Evolutionary conservation across 805 yeast genomes (phyloP).

Genomic region (Hyphopichia homilentoma): DNA sequence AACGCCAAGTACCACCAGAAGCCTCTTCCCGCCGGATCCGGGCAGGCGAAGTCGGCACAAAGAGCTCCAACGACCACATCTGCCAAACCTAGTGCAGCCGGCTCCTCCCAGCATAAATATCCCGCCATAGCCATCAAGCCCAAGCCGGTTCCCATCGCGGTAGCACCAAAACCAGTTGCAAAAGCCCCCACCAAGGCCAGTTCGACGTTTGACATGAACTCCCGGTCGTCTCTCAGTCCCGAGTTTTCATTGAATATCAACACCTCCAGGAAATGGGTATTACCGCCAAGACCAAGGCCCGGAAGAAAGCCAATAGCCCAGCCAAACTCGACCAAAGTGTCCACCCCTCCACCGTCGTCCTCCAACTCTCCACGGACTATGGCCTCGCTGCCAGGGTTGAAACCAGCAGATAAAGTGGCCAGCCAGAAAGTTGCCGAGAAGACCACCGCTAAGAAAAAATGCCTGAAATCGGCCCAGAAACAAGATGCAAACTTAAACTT

Average conservation of each 20-base stretch:
- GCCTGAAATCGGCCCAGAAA: no score
- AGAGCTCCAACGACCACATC: no score
- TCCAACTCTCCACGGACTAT: background rate
- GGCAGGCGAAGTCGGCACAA: no score
- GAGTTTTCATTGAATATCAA: constrained; percentile 26
- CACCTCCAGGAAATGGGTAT: constrained; percentile 37
- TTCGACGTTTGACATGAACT: constrained; percentile 15
- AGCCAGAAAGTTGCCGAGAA: constrained; percentile 3
- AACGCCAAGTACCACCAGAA: no score
- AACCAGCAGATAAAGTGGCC: background rate
- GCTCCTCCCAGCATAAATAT: no score
- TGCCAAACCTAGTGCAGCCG: no score
- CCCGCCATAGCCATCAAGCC: constrained; percentile 40
- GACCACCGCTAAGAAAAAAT: no score
- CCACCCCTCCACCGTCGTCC: no score
- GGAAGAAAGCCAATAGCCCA: constrained; percentile 33
- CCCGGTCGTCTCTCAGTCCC: constrained; percentile 12
- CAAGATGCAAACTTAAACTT: no score
- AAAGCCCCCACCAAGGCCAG: constrained; percentile 12
- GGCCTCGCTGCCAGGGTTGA: background rate
- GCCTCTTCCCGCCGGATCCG: no score
- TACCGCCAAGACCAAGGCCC: constrained; percentile 40
- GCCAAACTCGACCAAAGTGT: background rate
- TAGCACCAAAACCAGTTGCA: constrained; percentile 25
- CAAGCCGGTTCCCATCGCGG: constrained; percentile 24